Base-by-base conservation (phyloP, 2,329 filamentous ascomycete genomes). In the Exutisphaerella laricina region DNA sequence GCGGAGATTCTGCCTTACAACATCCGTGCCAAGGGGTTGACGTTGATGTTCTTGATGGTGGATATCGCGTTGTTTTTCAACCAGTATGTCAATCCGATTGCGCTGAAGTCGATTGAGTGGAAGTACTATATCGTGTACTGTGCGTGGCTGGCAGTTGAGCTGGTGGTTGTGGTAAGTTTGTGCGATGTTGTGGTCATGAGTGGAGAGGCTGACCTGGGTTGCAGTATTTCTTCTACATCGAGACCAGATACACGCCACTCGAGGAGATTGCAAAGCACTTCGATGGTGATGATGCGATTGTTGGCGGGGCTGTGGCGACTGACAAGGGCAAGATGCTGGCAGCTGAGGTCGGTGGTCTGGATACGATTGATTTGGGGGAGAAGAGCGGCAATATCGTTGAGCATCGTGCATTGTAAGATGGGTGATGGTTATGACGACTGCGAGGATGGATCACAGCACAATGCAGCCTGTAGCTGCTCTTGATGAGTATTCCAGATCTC, bases 1-100 rank as follows among this genome's bases (percentile, higher is more conserved):
- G 65, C 67, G 37, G 71, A 74, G 54, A 70, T 74, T 46, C 55
- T 70, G 22, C 66, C 68, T 4, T 71, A 69, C 57, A 60, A 63
- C 45, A 71, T 77, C 43, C 65, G 67, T 43, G 66, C 74, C 20
- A 66, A 56, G 59, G 65, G 66, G 39, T 54, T 70, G 56, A 63
- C 70, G 5, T 51, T 75, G 17, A 66, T 70, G 61, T 70, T 69
- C 55, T 56, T 70, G 31, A 64, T 66, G 40, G 65, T 71, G 43
- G 66, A 70, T 50, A 53, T 67, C 21, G 67, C 70, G 16, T 66
- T 74, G 13, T 69, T 72, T 51, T 64, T 66, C 48, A 66, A 66
- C 54, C 57, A 61, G 36, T 67, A 61, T 47, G 58, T 60, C 48
- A 62, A 60, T 41, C 60, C 60, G 4, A 54, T 62, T 17, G 58